Evolutionary conservation across 2,329 filamentous ascomycete species (phyloP), one percentile per base, ranked within the genome.

Genomic region (Dactylellina haptotyla): DNA sequence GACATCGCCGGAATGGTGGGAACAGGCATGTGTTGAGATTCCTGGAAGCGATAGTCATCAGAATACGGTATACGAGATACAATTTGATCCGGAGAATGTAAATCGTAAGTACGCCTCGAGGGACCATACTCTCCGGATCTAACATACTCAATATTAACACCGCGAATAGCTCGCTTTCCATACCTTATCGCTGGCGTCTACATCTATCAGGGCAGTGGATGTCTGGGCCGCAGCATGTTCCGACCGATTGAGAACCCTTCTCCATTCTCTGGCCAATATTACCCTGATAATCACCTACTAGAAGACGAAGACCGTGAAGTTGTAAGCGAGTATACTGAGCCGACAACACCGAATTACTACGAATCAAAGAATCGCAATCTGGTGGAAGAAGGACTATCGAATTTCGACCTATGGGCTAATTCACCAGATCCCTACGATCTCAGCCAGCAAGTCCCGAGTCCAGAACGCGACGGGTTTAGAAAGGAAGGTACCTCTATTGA

Each of bases 81-180:
- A 20, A 12, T 67, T 59, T n/a, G 34, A 67, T 45, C 46, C 63
- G 10, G 30, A 18, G 2, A 28, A 59, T 37, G 28, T 50, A 34
- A 66, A 66, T 32, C 63, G 63, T 66, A 53, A 43, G 63, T 66
- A 26, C 1, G 39, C n/a, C n/a, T n/a, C n/a, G n/a, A n/a, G n/a
- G n/a, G n/a, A n/a, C n/a, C n/a, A n/a, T n/a, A n/a, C n/a, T n/a
- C 14, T 10, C 14, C 48, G 9, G 30, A 20, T 16, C 12, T 8
- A 51, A 6, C 28, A 41, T 41, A 10, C 3, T 18, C 8, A 28
- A 32, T 61, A 10, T 50, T 64, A 37, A 64, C 16, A 4, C 16
- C 39, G 5, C 8, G 3, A 4, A 18, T 30, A 66, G 63, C 63
- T 2, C 18, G 16, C 4, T 66, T 66, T 25, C 63, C 63, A n/a